These are phyloP conservation scores for Neurospora tetrasperma DNA, from an alignment of 495 filamentous ascomycete genomes.

Conservation along the genomic window DNA sequence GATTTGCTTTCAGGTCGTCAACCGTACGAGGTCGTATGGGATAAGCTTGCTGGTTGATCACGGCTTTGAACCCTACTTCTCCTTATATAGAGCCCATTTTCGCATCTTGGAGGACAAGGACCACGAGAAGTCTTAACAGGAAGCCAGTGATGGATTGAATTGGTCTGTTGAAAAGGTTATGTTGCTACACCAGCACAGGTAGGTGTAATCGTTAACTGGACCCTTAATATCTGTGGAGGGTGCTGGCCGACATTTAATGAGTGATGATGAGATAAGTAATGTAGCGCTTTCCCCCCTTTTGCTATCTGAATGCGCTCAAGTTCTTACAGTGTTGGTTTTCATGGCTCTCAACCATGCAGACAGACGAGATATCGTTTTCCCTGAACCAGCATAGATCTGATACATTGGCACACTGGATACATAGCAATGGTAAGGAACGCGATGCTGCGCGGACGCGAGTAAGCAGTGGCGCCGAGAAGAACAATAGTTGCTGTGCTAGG, in stretches of 20 bases:
- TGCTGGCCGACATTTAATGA: not conserved
- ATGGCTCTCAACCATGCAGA: not conserved
- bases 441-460: not conserved
- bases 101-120: not conserved
- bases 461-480: not conserved
- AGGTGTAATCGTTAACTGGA: not conserved
- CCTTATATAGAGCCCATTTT: not conserved
- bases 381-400: not conserved
- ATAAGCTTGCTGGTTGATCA: not conserved
- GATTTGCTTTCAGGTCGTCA: not conserved
- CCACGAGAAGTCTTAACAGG: not conserved
- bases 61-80: not conserved
- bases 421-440: not conserved
- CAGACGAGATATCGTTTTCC: not conserved
- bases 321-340: not conserved
- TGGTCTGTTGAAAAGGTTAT: not conserved
- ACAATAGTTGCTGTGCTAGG: not conserved
- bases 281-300: not conserved
- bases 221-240: not conserved
- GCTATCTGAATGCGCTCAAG: not conserved
- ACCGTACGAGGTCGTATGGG: not conserved
- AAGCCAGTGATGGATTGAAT: not conserved
- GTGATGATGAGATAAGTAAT: not conserved
- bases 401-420: not conserved
- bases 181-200: not conserved